Base-by-base conservation (phyloP, 2,329 filamentous ascomycete genomes). In the Penicillium sp. region DNA sequence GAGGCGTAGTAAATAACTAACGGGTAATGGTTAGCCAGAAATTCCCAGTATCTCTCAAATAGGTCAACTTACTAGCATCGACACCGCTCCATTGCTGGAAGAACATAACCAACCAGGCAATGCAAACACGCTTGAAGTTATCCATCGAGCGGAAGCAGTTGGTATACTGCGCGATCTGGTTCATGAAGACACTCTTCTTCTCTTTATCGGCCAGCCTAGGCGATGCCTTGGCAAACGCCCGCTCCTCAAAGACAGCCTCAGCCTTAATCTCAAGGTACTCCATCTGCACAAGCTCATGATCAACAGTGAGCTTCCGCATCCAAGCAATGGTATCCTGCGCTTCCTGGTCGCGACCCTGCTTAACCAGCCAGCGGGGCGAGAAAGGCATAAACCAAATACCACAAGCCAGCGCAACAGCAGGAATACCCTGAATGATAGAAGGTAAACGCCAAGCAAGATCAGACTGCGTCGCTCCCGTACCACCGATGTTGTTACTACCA, bases 331-430 rank as follows among this genome's bases (percentile, higher is more conserved):
- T 69, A 12, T 62, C 27, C 41, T 65, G 66, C 2, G 67, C 66
- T 49, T 84, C 81, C 6, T 80, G 71, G 43, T 84, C 75, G 4
- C 78, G 74, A 21, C 76, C 77, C 54, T 77, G 69, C 45, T 75
- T 77, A 6, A 78, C 76, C 9, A 85, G 76, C 76, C 82, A 84
- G 17, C 83, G 76, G 0, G 83, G 83, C 0, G 82, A 84, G 63
- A 80, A 84, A 0, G 83, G 83, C 60, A 84, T 74, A 63, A 82
- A 81, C 61, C 73, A 69, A 51, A 77, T 72, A 17, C 75, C 74
- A 31, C 70, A 66, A 9, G 72, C 67, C 13, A 78, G 67, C 19
- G 66, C 56, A 27, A 70, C 57, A 23, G 74, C 74, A 1, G 75
- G 75, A 33, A 75, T 70, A 21, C 80, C 71, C 61, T 82, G 80